Conservation (phyloP, 305 asterid species). For the Fraxinus floribunda region DNA sequence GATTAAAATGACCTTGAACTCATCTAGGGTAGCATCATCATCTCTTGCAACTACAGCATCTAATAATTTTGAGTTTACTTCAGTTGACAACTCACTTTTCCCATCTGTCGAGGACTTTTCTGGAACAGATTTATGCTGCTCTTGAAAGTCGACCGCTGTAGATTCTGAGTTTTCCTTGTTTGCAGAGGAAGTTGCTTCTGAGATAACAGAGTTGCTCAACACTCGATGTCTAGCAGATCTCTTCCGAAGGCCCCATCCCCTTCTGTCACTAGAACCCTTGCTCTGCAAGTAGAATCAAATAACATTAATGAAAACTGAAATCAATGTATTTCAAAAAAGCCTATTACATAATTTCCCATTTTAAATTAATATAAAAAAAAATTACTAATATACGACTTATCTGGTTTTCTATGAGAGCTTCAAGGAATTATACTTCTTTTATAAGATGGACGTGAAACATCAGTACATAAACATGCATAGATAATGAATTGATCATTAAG, state of each 20-base stretch:
- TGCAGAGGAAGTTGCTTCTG: conserved; percentile 56
- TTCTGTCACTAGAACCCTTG: conserved; percentile 70
- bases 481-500: not conserved
- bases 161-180: conserved; percentile 63
- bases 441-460: not conserved
- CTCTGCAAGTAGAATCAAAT: conserved; percentile 41
- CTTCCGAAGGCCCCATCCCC: conserved; percentile 94
- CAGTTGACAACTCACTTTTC: conserved; percentile 41
- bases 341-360: not conserved
- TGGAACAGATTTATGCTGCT: conserved; percentile 42
- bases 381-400: not conserved
- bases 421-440: not conserved
- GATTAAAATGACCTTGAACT: conserved; percentile 51
- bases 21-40: conserved; percentile 47
- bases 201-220: conserved; percentile 60
- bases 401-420: not conserved
- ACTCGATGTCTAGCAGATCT: conserved; percentile 80
- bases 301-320: conserved; percentile 6
- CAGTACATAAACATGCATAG: not conserved
- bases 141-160: conserved; percentile 42
- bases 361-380: not conserved
- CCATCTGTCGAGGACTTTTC: conserved; percentile 61
- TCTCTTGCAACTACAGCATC: conserved; percentile 31
- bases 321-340: not conserved
- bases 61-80: conserved; percentile 36